phyloP scores from a whole-genome alignment of 352 stramenopile genomes.

The Phytopythium kandeliae region DNA sequence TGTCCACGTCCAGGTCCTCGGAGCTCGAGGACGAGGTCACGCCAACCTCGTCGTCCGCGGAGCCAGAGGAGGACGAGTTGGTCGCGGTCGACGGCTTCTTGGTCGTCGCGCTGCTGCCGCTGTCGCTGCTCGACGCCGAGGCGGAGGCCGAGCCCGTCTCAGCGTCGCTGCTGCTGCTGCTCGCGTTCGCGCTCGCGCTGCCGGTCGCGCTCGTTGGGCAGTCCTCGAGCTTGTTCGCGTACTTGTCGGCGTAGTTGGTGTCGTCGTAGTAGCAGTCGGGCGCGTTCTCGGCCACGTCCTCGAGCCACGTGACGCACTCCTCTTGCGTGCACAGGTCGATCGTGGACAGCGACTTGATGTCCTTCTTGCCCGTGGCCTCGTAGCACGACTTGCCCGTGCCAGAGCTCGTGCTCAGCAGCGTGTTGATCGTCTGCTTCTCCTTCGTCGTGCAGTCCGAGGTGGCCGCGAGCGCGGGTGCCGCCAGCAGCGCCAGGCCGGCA shows the following conservation, averaged over 20 bases:
- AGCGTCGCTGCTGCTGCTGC: not conserved
- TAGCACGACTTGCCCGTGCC: conserved; percentile 58
- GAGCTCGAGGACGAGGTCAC: conserved; percentile 1
- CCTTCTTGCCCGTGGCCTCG: conserved; percentile 24
- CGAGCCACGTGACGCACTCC: conserved; percentile 43
- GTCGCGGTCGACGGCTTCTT: conserved; percentile 1
- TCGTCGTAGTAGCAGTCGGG: conserved; percentile 63
- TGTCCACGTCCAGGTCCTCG: conserved; percentile 7
- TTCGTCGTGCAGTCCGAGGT: conserved; percentile 45
- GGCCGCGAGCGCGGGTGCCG: conserved; percentile 10
- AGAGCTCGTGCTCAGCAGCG: conserved; percentile 48
- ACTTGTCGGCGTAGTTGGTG: conserved; percentile 48
- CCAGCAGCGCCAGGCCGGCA: conserved; percentile 14
- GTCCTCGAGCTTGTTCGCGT: conserved; percentile 37
- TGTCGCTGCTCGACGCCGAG: not conserved
- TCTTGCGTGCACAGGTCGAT: conserved; percentile 45
- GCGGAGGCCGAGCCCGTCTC: not conserved
- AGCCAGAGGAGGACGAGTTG: conserved; percentile 6
- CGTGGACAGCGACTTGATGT: conserved; percentile 44
- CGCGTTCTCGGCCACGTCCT: conserved; percentile 45
- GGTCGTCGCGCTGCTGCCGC: conserved; percentile 8
- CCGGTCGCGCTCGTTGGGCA: conserved; percentile 14
- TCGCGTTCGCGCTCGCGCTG: not conserved
- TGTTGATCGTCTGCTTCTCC: conserved; percentile 48
- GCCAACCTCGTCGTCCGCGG: conserved; percentile 3